Evolutionary conservation across 306 rosid species (phyloP).

Genomic region (Fagus crenata): DNA sequence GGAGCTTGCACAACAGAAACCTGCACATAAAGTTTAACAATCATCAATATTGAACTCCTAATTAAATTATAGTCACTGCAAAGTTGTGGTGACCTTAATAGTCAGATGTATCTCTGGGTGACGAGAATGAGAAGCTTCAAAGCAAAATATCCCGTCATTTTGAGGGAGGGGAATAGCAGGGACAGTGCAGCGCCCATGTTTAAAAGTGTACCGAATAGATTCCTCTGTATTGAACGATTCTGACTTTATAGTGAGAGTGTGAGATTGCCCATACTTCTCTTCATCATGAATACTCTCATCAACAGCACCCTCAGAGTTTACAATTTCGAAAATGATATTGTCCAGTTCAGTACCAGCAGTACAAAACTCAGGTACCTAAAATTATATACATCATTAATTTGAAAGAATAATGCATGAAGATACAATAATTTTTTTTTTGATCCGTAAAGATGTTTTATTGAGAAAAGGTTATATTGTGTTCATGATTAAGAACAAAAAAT

Average conservation of each 20-base stretch:
- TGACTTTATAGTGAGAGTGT: conserved; percentile 51
- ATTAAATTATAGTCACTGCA: background rate
- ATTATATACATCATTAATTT: background rate
- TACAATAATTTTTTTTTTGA: background rate
- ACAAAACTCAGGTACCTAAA: conserved; percentile 50
- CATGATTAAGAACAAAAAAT: too few relatives aligned
- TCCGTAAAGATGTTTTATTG: too few relatives aligned
- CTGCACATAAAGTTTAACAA: conserved; percentile 33
- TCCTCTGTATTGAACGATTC: conserved; percentile 30
- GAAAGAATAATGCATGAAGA: background rate
- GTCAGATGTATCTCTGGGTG: conserved; percentile 33
- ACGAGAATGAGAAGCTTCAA: conserved; percentile 48
- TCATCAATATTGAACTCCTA: conserved; percentile 10
- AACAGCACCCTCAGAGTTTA: conserved; percentile 38
- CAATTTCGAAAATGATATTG: conserved; percentile 49
- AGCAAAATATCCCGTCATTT: conserved; percentile 34
- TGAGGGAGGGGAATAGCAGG: conserved; percentile 39
- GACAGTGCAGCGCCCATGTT: conserved; percentile 49
- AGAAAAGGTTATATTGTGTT: too few relatives aligned
- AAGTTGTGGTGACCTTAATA: conserved; percentile 40
- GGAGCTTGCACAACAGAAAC: conserved; percentile 26
- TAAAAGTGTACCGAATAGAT: conserved; percentile 41
- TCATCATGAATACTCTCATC: conserved; percentile 45
- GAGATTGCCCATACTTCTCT: conserved; percentile 38
- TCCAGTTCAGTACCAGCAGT: conserved; percentile 41